A percentile compares a stretch with the other conserved stretches of the same genome.
Evolutionary conservation across 768 basidiomycete species (phyloP).

Genomic region (Tylopilus vinaceipallidus): DNA sequence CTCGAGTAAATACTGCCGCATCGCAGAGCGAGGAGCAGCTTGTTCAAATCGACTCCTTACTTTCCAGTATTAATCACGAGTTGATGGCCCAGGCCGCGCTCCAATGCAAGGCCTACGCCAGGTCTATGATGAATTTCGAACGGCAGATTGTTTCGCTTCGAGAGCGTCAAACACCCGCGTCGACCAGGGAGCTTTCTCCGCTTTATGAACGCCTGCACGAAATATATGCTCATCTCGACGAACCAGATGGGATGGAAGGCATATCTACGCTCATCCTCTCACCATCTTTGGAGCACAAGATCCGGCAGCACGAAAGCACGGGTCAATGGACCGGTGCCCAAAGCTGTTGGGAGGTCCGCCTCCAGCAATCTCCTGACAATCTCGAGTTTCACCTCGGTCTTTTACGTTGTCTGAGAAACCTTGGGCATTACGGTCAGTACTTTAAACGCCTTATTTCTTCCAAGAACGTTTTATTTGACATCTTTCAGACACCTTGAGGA

Average conservation of each 20-base stretch:
- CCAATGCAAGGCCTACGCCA: slow-evolving; percentile 90
- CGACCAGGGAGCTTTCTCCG: slow-evolving; percentile 41
- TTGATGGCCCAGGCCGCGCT: slow-evolving; percentile 93
- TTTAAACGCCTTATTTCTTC: not conserved
- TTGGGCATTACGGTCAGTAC: slow-evolving; percentile 91
- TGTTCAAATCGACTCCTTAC: slow-evolving; percentile 70
- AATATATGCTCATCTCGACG: slow-evolving; percentile 93
- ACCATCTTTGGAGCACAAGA: slow-evolving; percentile 92
- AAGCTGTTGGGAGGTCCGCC: slow-evolving; percentile 96
- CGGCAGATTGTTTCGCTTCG: slow-evolving; percentile 63
- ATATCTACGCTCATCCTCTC: slow-evolving; percentile 84
- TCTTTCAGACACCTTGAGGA: slow-evolving; percentile 82
- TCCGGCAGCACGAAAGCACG: slow-evolving; percentile 95
- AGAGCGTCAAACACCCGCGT: slow-evolving; percentile 37
- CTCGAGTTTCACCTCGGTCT: slow-evolving; percentile 87
- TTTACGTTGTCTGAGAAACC: slow-evolving; percentile 84
- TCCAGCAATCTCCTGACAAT: slow-evolving; percentile 90
- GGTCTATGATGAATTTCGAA: slow-evolving; percentile 94
- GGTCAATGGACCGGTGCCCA: slow-evolving; percentile 98
- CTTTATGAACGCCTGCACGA: slow-evolving; percentile 91
- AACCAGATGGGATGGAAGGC: slow-evolving; percentile 99
- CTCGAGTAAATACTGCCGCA: slow-evolving; percentile 37
- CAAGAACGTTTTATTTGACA: not conserved
- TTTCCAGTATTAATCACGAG: slow-evolving; percentile 80
- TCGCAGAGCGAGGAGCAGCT: slow-evolving; percentile 57